Conservation (phyloP, 139 green algal species). For the Coelastrella sp. region DNA sequence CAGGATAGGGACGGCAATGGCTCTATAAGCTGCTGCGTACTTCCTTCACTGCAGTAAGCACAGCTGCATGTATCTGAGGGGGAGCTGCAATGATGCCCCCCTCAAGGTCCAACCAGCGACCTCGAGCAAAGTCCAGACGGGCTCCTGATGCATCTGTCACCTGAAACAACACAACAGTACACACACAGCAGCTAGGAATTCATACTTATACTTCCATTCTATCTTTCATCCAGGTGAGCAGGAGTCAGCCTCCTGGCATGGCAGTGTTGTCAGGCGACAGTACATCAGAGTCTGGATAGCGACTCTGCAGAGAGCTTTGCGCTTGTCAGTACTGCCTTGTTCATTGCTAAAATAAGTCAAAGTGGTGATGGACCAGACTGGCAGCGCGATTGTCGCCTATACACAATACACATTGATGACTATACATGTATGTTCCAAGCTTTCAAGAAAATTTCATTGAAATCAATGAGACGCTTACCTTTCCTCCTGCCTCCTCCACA, state of each 20-base stretch:
- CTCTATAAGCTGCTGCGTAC: constrained; percentile 33
- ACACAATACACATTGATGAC: too few relatives aligned
- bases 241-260: too few relatives aligned
- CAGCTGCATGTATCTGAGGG: constrained; percentile 57
- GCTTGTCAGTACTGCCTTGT: neutral
- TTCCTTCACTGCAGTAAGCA: constrained; percentile 56
- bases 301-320: neutral
- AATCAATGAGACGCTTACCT: too few relatives aligned
- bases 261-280: too few relatives aligned
- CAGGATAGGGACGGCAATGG: too few relatives aligned
- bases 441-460: too few relatives aligned
- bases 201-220: neutral
- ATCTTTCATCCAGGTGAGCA: too few relatives aligned
- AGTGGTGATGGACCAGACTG: too few relatives aligned
- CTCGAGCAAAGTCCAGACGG: constrained; percentile 76
- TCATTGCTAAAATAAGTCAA: too few relatives aligned
- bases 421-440: too few relatives aligned
- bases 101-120: constrained; percentile 71
- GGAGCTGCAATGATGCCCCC: constrained; percentile 75
- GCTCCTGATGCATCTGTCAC: constrained; percentile 70
- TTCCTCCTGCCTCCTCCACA: constrained; percentile 86
- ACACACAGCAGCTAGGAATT: neutral
- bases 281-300: too few relatives aligned
- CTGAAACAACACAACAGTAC: constrained; percentile 21
- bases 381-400: too few relatives aligned